A percentile compares a stretch with the other conserved stretches of the same genome.
Conservation (phyloP, 2,329 filamentous ascomycete species). For the Cyphellophora europaea region DNA sequence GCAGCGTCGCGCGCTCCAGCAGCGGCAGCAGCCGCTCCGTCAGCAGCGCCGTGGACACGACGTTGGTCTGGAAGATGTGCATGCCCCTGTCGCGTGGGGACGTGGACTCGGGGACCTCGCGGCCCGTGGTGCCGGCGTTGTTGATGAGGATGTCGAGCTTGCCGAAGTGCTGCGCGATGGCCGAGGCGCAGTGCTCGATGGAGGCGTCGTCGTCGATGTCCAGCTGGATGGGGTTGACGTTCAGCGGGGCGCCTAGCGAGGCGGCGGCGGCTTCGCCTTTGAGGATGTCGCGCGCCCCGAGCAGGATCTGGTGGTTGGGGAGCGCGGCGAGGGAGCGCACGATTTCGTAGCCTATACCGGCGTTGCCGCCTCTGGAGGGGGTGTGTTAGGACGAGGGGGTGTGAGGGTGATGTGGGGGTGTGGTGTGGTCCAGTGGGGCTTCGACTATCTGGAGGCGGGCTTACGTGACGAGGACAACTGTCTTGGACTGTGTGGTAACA, state of each 20-base stretch:
- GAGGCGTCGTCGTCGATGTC: conserved; percentile 25
- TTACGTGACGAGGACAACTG: conserved; percentile 15
- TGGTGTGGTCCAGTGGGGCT: too few species aligned
- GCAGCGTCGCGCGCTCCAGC: conserved; percentile 12
- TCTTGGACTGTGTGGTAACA: conserved; percentile 11
- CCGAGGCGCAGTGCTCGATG: conserved; percentile 22
- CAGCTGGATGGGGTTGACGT: conserved; percentile 23
- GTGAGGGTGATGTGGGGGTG: neutral
- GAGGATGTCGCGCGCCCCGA: conserved; percentile 25
- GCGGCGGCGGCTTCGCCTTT: conserved; percentile 25
- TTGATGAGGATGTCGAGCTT: conserved; percentile 27
- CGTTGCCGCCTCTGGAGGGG: neutral
- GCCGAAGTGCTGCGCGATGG: conserved; percentile 24
- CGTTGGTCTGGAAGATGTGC: conserved; percentile 19
- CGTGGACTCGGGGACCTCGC: conserved; percentile 2
- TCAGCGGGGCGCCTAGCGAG: conserved; percentile 16
- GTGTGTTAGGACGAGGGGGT: neutral
- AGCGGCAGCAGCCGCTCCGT: conserved; percentile 14
- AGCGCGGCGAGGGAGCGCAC: conserved; percentile 20
- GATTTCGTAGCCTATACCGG: conserved; percentile 18
- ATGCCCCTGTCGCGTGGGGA: conserved; percentile 16
- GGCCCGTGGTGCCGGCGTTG: conserved; percentile 16
- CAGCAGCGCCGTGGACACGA: conserved; percentile 15
- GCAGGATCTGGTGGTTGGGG: conserved; percentile 24
- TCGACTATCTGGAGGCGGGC: too few species aligned